phyloP scores from a whole-genome alignment of 257 asterid genomes.

The Verbascum thapsus region DNA sequence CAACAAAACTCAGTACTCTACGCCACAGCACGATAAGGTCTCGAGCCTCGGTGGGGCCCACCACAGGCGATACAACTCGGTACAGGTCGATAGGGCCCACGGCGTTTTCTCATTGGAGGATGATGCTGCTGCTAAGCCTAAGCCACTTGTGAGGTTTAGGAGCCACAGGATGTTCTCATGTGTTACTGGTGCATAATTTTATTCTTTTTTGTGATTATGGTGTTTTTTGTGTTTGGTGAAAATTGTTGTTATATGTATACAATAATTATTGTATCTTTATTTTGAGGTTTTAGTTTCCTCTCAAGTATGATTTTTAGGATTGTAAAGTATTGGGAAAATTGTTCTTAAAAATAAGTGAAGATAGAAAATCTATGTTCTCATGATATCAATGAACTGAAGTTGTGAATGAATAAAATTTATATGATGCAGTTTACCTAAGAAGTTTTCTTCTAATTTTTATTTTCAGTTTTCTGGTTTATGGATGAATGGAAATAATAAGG shows the following conservation, averaged over 20 bases:
- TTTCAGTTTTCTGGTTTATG: background rate
- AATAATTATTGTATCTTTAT: background rate
- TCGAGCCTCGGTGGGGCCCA: constrained; percentile 21
- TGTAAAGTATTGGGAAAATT: constrained; percentile 30
- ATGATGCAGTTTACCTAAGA: background rate
- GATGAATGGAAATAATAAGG: too few species aligned
- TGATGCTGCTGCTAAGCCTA: constrained; percentile 25
- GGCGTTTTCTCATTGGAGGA: constrained; percentile 31
- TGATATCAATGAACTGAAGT: constrained; percentile 9
- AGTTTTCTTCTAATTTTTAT: background rate
- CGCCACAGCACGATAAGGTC: constrained; percentile 15
- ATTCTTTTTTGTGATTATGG: background rate
- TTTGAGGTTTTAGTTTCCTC: background rate
- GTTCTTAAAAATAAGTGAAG: constrained; percentile 17
- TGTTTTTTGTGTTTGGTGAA: background rate
- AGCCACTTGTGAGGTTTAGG: constrained; percentile 53
- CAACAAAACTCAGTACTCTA: background rate
- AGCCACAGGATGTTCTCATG: constrained; percentile 64
- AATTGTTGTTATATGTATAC: background rate
- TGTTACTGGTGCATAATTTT: constrained; percentile 47
- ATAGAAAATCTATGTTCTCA: constrained; percentile 6
- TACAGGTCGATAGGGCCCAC: constrained; percentile 29
- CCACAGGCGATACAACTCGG: constrained; percentile 52
- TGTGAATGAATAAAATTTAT: constrained; percentile 1
- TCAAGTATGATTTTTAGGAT: background rate